Conservation (phyloP, 163 green algal genomes). For the Scenedesmus sp. region DNA sequence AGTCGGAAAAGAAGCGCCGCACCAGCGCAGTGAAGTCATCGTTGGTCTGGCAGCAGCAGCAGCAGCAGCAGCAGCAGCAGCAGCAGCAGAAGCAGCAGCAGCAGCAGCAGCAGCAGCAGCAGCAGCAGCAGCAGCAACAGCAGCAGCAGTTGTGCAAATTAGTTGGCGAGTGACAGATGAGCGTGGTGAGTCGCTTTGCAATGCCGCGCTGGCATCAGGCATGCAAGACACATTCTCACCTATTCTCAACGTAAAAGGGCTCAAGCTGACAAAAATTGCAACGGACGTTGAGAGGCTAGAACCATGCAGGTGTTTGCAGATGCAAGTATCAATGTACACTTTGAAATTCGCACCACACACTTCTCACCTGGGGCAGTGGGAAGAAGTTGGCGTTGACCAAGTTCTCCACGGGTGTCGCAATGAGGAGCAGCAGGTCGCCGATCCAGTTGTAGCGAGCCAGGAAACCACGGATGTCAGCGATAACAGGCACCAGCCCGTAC, state of each 20-base stretch:
- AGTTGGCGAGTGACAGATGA: not conserved
- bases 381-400: slow-evolving; percentile 51
- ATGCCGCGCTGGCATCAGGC: too few relatives aligned
- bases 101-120: too few relatives aligned
- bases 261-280: too few relatives aligned
- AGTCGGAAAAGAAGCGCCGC: not conserved
- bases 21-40: slow-evolving; percentile 35
- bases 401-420: slow-evolving; percentile 35
- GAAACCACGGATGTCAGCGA: slow-evolving; percentile 40
- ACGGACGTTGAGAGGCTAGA: not conserved
- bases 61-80: not conserved
- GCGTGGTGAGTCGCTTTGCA: too few relatives aligned
- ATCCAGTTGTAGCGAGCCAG: slow-evolving; percentile 42
- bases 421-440: slow-evolving; percentile 17
- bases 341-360: too few relatives aligned
- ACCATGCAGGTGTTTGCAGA: not conserved
- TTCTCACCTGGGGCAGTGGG: slow-evolving; percentile 41
- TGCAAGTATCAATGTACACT: too few relatives aligned
- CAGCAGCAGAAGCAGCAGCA: not conserved
- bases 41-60: slow-evolving; percentile 33
- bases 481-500: slow-evolving; percentile 16
- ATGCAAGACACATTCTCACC: too few relatives aligned
- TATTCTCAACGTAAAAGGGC: too few relatives aligned
- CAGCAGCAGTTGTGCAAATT: not conserved
- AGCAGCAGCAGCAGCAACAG: too few relatives aligned